Base-by-base conservation (phyloP, 345 rosid species). In the Citrus sinensis region DNA sequence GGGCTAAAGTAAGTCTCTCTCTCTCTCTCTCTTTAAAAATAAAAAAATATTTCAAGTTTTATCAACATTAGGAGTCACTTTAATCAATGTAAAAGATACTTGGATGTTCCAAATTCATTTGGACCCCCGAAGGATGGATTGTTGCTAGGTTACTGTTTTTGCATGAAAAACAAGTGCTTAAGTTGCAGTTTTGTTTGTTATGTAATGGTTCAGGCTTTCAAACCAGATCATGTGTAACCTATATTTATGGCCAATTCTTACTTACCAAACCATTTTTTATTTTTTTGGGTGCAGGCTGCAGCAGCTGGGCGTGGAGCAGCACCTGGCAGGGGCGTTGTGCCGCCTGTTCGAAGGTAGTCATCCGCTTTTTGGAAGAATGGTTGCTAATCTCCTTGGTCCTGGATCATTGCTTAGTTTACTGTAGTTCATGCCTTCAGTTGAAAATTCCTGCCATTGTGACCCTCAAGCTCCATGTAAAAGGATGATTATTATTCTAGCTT, bases 281-380 rank as follows among this genome's bases (percentile, higher is more conserved):
- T 34, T 13, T 13, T 3, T 3, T 35, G 20, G 76, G 60, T 76
- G 70, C 82, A 89, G 97, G 88, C 89, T 71, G 95, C 90, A 77
- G 94, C 91, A 83, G 79, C 98, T 59, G 98, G 98, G 51, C 93
- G 97, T 73, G 97, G 98, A 74, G 85, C 83, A 78, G 66, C 91
- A 19, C 89, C 84, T 7, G 97, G 98, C 65, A 90, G 98, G 71
- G 98, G 97, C 6, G 90, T n/a, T 22, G 91, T 60, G 71, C 94
- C 95, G 34, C 92, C 97, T 27, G 91, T 88, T 79, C 87, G 97
- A 76, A 85, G 97, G 88, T 92, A 80, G 85, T 76, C 80, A 86
- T 76, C 80, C 32, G 35, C 17, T 25, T 46, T 46, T 39, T 39
- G 11, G 39, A 80, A 61, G 70, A 67, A 9, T 35, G 35, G 30